phyloP scores from a whole-genome alignment of 2,329 filamentous ascomycete species.

The Fusarium avenaceum region DNA sequence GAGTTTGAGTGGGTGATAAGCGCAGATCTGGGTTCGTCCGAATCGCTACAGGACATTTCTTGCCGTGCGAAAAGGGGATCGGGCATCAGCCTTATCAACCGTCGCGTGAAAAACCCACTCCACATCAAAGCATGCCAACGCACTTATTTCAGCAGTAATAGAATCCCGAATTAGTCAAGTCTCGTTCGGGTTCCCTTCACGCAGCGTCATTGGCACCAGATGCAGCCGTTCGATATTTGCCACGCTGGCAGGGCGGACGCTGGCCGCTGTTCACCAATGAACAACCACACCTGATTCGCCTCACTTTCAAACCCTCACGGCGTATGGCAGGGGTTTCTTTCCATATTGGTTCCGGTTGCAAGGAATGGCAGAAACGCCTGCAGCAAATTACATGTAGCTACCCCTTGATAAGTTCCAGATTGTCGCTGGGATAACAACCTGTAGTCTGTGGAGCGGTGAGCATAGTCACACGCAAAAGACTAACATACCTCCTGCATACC shows the following conservation, averaged over 20 bases:
- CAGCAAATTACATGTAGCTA: constrained; percentile 40
- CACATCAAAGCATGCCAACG: constrained; percentile 14
- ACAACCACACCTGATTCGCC: constrained; percentile 48
- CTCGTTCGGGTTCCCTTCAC: constrained; percentile 12
- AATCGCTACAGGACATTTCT: constrained; percentile 11
- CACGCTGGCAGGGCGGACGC: constrained; percentile 50
- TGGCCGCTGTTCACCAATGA: constrained; percentile 46
- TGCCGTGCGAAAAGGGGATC: constrained; percentile 7
- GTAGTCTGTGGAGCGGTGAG: constrained; percentile 48
- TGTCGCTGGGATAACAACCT: constrained; percentile 40
- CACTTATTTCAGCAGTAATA: constrained; percentile 23
- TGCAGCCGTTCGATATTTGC: constrained; percentile 46
- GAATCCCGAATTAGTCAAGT: constrained; percentile 13
- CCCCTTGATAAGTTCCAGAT: constrained; percentile 42
- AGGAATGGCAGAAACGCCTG: constrained; percentile 44
- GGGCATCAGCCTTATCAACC: constrained; percentile 26
- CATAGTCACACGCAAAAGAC: constrained; percentile 44
- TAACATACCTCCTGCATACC: constrained; percentile 45
- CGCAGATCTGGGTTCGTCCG: constrained; percentile 42
- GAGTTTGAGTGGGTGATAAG: constrained; percentile 36
- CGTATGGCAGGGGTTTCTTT: constrained; percentile 46
- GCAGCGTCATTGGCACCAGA: constrained; percentile 35
- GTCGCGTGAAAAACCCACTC: constrained; percentile 14
- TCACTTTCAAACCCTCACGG: constrained; percentile 48
- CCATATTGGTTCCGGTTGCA: constrained; percentile 43